Conservation (phyloP, 768 basidiomycete species). For the Naganishia randhawae region DNA sequence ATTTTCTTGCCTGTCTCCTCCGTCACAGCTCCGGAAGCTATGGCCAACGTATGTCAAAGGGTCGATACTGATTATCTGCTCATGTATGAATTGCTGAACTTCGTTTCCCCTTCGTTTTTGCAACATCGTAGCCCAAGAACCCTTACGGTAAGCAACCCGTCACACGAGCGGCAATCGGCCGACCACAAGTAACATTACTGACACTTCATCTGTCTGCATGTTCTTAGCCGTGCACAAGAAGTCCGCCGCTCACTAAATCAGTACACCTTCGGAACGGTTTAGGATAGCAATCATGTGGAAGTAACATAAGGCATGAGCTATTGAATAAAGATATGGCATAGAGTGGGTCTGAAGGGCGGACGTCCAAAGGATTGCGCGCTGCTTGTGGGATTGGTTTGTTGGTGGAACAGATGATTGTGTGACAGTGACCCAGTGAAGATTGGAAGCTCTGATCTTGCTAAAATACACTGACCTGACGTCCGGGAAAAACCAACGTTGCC, state of each 20-base stretch:
- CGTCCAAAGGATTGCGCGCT: too few relatives aligned
- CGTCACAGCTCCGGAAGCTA: constrained; percentile 38
- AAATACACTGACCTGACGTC: too few relatives aligned
- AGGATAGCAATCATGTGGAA: constrained; percentile 13
- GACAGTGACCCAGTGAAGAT: too few relatives aligned
- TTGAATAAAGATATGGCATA: constrained; percentile 18
- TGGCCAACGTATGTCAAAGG: constrained; percentile 35
- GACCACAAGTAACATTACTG: background rate
- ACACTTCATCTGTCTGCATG: background rate
- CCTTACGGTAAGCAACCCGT: constrained; percentile 36
- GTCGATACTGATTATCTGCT: too few relatives aligned
- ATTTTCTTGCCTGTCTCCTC: background rate
- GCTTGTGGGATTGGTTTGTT: too few relatives aligned
- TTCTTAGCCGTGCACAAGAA: constrained; percentile 12
- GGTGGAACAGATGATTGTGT: too few relatives aligned
- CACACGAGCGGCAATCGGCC: background rate
- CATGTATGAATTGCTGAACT: background rate
- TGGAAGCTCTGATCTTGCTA: too few relatives aligned
- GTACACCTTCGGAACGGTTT: background rate
- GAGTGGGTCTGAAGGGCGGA: too few relatives aligned
- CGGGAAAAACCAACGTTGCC: too few relatives aligned
- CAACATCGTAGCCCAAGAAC: constrained; percentile 40
- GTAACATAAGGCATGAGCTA: constrained; percentile 12
- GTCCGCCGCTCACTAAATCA: constrained; percentile 12
- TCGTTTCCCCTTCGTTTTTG: background rate